Evolutionary conservation across 768 basidiomycete species (phyloP), one percentile per base, ranked within the genome.

Genomic region (Mycena rebaudengoi): DNA sequence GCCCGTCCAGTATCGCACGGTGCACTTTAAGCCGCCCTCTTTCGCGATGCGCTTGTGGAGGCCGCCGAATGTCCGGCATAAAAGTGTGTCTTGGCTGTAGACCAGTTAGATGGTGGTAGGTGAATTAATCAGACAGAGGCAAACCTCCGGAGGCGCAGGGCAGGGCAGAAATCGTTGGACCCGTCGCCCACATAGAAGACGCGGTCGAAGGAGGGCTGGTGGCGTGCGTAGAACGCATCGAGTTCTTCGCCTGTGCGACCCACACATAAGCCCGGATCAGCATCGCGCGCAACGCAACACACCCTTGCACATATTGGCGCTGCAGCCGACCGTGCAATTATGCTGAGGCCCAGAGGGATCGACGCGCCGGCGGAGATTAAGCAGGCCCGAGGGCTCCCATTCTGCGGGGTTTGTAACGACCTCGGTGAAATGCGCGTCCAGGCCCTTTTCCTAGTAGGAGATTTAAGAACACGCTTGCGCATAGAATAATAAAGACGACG

Each of bases 221-320:
- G 81, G 43, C 88, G 79, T 2, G 80, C 78, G 49, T 97, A 82
- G 79, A 92, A 98, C 1, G 88, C 88, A 11, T 90, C 86, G n/a
- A 99, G 83, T 74, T 99, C 98, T 65, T 94, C 91, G n/a, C 97
- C 96, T 95, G 30, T 52, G 52, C 28, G n/a, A 55, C 33, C 12
- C 39, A 41, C 32, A 60, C 46, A 11, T 6, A 46, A 29, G 29
- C 10, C 25, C 28, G 30, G 28, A 40, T 28, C 33, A 41, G 44
- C 11, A 20, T 39, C 13, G 14, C 37, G 37, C 11, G 26, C 25
- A 20, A 18, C 18, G n/a, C 21, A 55, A 68, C 74, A 40, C 20
- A 89, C 94, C 95, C 82, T 99, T 99, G 83, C 98, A 99, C 96
- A 99, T 98, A 82, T 99, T 99, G 14, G 90, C 86, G 59, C 90